Base-by-base conservation (phyloP, 176 grass and related monocot species). In the Canna indica region DNA sequence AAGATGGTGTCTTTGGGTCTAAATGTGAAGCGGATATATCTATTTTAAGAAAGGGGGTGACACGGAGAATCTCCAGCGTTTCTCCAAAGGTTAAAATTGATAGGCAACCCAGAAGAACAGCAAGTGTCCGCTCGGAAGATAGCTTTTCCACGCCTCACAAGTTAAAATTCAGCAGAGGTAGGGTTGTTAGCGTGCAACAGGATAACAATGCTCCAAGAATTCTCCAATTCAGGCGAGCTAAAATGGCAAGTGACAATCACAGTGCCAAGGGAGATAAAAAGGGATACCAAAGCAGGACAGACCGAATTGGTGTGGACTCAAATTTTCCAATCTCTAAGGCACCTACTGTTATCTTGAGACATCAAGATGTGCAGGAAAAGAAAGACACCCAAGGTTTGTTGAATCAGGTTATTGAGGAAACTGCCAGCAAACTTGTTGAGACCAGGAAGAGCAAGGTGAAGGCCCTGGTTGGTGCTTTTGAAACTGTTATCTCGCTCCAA, bases 401-500 rank as follows among this genome's bases (percentile, higher is more conserved):
- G 26, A 87, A 91, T 69, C 78, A 91, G 24, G 79, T 87, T 70
- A 91, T 91, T 62, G 80, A 87, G 73, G 84, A 87, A 78, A 83
- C 85, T 10, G 79, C 85, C 5, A 91, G 73, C 39, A 80, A 81
- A 80, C 85, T 91, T 36, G 65, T 83, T 10, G 82, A 87, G 77
- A 32, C 79, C 15, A 75, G 85, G 71, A 85, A 80, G 70, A 87
- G 85, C 79, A 91, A 91, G 85, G 88, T 91, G 65, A 91, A 85
- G 85, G 88, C 88, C 25, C 80, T 91, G 16, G 85, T 91, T 1
- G 88, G 82, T 36, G 88, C 88, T 6, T 91, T 91, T 30, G 82
- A 91, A 83, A 85, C 77, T 7, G 79, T 91, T 48, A 87, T 91
- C 80, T 91, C 82, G 1, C 85, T 87, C 36, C 88, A 88, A 48